phyloP scores from a whole-genome alignment of 2,329 filamentous ascomycete genomes.

The Bimuria novae-zelandiae region DNA sequence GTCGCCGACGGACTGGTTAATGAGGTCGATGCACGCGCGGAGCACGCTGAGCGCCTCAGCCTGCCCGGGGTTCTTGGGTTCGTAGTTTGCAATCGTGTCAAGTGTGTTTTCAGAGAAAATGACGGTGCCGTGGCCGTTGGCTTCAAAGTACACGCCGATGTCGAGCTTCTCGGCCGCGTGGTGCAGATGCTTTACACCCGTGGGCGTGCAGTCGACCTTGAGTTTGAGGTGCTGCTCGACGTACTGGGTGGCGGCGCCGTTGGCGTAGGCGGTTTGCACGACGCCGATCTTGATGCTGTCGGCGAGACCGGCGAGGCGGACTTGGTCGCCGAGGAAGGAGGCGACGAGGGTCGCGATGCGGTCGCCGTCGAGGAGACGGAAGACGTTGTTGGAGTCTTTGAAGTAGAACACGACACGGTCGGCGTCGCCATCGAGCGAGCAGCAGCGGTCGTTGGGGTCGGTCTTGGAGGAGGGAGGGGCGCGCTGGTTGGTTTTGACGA shows the following conservation, averaged over 20 bases:
- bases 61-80: slow-evolving; percentile 89
- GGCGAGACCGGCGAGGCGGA: slow-evolving; percentile 76
- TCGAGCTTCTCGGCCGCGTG: slow-evolving; percentile 96
- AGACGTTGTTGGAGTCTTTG: slow-evolving; percentile 77
- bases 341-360: slow-evolving; percentile 94
- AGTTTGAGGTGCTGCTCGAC: slow-evolving; percentile 86
- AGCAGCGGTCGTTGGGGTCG: slow-evolving; percentile 75
- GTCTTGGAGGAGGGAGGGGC: slow-evolving; percentile 83
- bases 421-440: slow-evolving; percentile 92
- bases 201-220: slow-evolving; percentile 89
- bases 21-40: slow-evolving; percentile 80
- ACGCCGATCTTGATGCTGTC: slow-evolving; percentile 88
- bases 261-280: slow-evolving; percentile 97
- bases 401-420: slow-evolving; percentile 97
- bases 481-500: slow-evolving; percentile 94
- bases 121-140: slow-evolving; percentile 95
- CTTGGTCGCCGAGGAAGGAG: slow-evolving; percentile 88
- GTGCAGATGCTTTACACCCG: slow-evolving; percentile 96
- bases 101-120: slow-evolving; percentile 88
- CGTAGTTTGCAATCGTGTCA: slow-evolving; percentile 74
- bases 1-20: slow-evolving; percentile 98
- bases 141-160: slow-evolving; percentile 97
- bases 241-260: slow-evolving; percentile 91
- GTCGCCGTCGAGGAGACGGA: slow-evolving; percentile 93
- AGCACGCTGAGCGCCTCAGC: slow-evolving; percentile 87